These are phyloP conservation scores for Russula earlei DNA, from an alignment of 768 basidiomycete genomes.

Conservation along the genomic window DNA sequence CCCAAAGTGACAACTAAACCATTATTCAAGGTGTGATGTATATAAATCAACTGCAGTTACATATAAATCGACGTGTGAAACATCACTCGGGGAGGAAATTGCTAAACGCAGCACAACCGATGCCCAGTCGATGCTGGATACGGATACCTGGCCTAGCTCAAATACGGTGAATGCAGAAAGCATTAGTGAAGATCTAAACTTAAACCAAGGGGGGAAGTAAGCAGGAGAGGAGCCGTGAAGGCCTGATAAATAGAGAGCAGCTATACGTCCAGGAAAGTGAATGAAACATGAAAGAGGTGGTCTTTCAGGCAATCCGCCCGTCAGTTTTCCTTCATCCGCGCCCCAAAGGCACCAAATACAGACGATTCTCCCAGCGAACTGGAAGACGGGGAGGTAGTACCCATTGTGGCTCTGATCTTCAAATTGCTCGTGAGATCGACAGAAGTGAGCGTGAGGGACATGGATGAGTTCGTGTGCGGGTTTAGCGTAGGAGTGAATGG, in stretches of 20 bases:
- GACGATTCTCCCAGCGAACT: neutral
- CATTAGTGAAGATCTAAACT: neutral
- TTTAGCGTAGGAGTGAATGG: neutral
- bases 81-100: neutral
- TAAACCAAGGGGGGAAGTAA: neutral
- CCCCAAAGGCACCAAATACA: neutral
- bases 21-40: neutral
- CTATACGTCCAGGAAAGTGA: neutral
- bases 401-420: neutral
- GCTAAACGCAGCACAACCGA: neutral
- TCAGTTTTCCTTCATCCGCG: conserved; percentile 11
- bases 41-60: neutral
- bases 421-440: conserved; percentile 6
- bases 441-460: neutral
- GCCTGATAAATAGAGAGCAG: neutral
- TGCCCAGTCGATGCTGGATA: conserved; percentile 12
- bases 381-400: conserved; percentile 4
- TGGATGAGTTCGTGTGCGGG: neutral
- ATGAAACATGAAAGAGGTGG: neutral
- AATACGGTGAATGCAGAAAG: neutral
- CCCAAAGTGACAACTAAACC: no score
- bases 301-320: neutral
- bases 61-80: neutral
- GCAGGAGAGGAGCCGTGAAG: neutral
- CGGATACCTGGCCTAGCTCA: neutral